Percentiles rank a stretch among this genome's conserved stretches.
Conservation (phyloP, 1,284 basidiomycete species). For the Apiotrichum akiyoshidainum region DNA sequence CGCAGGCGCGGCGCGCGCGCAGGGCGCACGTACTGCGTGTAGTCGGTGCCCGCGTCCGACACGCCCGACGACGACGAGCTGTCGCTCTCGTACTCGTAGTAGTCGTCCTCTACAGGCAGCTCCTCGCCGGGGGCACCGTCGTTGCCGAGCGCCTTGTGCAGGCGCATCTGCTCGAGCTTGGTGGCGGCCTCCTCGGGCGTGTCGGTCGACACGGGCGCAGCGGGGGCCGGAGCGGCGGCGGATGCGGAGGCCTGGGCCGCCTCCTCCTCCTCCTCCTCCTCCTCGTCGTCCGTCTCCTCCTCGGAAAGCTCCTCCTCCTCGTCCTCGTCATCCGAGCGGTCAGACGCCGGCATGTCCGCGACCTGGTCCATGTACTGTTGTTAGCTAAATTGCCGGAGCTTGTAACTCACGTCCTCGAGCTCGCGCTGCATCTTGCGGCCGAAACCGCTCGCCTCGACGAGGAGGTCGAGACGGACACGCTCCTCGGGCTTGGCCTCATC, state of each 20-base stretch:
- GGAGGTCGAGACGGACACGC: slow-evolving; percentile 63
- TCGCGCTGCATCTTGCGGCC: slow-evolving; percentile 73
- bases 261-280: slow-evolving; percentile 40
- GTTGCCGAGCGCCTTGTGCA: slow-evolving; percentile 42
- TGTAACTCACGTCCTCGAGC: slow-evolving; percentile 69
- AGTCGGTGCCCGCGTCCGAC: slow-evolving; percentile 38
- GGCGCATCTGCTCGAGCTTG: slow-evolving; percentile 37
- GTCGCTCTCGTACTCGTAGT: slow-evolving; percentile 29
- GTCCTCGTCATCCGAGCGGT: slow-evolving; percentile 34
- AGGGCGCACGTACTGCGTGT: slow-evolving; percentile 37
- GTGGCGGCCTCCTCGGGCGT: slow-evolving; percentile 20
- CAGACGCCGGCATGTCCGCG: slow-evolving; percentile 40
- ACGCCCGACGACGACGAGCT: slow-evolving; percentile 16
- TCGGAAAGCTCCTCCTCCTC: slow-evolving; percentile 40
- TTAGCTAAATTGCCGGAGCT: slow-evolving; percentile 15
- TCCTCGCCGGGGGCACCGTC: slow-evolving; percentile 28
- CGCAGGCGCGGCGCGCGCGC: slow-evolving; percentile 14
- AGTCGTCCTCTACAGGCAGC: slow-evolving; percentile 11
- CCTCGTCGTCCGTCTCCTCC: slow-evolving; percentile 47
- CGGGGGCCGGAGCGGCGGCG: slow-evolving; percentile 45
- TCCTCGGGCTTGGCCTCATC: slow-evolving; percentile 1
- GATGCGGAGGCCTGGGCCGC: slow-evolving; percentile 42
- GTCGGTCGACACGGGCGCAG: slow-evolving; percentile 32
- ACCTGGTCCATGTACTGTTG: slow-evolving; percentile 56
- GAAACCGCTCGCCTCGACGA: slow-evolving; percentile 89